These are phyloP conservation scores for Blastobotrys illinoisensis DNA, from an alignment of 1,139 yeast species.

Conservation along the genomic window DNA sequence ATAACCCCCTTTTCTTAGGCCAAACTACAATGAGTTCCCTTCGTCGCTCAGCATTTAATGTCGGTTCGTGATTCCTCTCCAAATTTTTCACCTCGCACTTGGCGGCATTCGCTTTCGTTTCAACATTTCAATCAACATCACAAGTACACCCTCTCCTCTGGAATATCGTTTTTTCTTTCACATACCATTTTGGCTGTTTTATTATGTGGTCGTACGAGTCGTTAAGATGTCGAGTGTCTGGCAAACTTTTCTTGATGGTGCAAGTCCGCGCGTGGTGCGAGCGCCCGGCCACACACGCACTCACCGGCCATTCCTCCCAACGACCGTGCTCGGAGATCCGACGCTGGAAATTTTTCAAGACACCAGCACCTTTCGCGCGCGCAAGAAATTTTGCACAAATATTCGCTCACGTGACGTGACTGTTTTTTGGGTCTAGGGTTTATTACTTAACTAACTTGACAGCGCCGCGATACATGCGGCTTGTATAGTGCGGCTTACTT, in stretches of 20 bases:
- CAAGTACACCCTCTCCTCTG: not conserved
- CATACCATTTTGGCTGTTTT: not conserved
- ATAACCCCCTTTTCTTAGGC: not conserved
- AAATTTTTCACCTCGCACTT: not conserved
- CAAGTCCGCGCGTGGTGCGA: conserved; percentile 1
- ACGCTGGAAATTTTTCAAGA: not conserved
- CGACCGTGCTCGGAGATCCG: not conserved
- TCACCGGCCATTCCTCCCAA: not conserved
- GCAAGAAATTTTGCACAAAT: not conserved
- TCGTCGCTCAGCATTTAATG: not conserved
- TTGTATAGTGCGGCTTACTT: not conserved
- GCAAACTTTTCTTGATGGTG: not conserved
- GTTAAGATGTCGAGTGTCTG: not conserved
- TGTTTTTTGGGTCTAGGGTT: not conserved
- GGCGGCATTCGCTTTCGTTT: not conserved
- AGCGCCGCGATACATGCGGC: not conserved
- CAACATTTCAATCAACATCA: not conserved
- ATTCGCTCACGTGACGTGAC: not conserved
- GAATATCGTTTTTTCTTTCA: not conserved
- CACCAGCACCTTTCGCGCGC: not conserved
- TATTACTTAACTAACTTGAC: not conserved
- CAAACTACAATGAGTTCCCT: not conserved
- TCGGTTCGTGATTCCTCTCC: not conserved
- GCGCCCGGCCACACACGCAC: not conserved
- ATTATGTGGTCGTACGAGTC: not conserved